A percentile compares a stretch with the other conserved stretches of the same genome.
These are phyloP conservation scores for Citrullus colocynthis DNA, from an alignment of 306 rosid genomes.

Conservation along the genomic window DNA sequence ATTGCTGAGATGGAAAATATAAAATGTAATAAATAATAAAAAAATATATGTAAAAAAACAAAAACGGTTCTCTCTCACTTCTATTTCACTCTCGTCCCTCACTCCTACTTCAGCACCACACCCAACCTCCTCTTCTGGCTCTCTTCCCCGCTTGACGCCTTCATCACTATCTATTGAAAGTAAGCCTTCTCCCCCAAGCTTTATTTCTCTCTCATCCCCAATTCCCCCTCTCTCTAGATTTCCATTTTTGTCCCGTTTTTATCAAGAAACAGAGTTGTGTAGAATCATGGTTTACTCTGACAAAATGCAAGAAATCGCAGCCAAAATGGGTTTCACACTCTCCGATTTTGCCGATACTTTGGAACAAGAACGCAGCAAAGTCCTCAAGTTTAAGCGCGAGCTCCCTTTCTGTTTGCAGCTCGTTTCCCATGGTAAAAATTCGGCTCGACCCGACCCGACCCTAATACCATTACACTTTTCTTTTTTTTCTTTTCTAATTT, in stretches of 20 bases:
- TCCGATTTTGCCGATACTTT: slow-evolving; percentile 47
- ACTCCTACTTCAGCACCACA: too few relatives aligned
- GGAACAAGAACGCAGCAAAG: slow-evolving; percentile 51
- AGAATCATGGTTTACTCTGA: slow-evolving; percentile 15
- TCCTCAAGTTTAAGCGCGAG: slow-evolving; percentile 59
- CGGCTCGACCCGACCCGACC: background rate
- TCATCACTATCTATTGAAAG: too few relatives aligned
- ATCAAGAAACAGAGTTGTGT: background rate
- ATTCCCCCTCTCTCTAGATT: background rate
- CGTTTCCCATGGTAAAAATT: slow-evolving; percentile 47
- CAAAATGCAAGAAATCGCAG: slow-evolving; percentile 32
- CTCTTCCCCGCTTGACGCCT: too few relatives aligned
- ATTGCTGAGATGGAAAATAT: too few relatives aligned
- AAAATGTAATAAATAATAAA: too few relatives aligned
- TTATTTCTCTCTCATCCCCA: slow-evolving; percentile 7
- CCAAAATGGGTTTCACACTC: slow-evolving; percentile 29
- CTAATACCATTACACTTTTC: background rate
- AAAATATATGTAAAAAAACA: too few relatives aligned
- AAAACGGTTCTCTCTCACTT: too few relatives aligned
- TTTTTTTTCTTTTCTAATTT: background rate
- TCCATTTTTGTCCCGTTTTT: slow-evolving; percentile 7
- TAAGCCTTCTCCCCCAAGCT: background rate
- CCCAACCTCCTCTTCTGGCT: too few relatives aligned
- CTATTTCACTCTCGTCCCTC: too few relatives aligned
- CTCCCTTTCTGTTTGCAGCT: slow-evolving; percentile 74